Evolutionary conservation across 192 early-diverging fungal species (phyloP).

Genomic region (Linnemannia exigua): DNA sequence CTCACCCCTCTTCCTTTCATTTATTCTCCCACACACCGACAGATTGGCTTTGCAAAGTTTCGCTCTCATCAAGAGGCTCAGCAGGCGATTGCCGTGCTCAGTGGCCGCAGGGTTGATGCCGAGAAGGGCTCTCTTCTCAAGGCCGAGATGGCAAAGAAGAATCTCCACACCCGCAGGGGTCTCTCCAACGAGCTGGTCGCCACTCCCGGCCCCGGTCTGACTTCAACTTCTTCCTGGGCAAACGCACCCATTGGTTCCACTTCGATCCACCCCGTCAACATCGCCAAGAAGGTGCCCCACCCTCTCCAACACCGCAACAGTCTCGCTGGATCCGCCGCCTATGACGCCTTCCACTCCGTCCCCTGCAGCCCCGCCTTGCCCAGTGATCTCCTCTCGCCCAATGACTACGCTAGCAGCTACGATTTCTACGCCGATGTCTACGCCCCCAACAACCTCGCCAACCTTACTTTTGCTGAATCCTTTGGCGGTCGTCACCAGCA

Average conservation of each 20-base stretch:
- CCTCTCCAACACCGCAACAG: conserved; percentile 57
- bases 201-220: conserved; percentile 28
- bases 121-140: conserved; percentile 91
- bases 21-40: conserved; percentile 52
- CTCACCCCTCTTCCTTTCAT: not conserved
- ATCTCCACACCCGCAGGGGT: conserved; percentile 93
- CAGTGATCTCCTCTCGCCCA: conserved; percentile 69
- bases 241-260: conserved; percentile 51
- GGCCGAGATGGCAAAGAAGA: conserved; percentile 99
- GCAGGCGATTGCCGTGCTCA: conserved; percentile 91
- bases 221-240: not conserved
- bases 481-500: conserved; percentile 48
- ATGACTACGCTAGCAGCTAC: conserved; percentile 63
- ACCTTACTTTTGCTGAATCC: conserved; percentile 60
- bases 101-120: conserved; percentile 92
- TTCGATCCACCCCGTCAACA: conserved; percentile 52
- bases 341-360: conserved; percentile 59
- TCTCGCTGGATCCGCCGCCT: conserved; percentile 51
- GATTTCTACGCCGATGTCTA: conserved; percentile 67
- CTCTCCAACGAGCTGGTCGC: conserved; percentile 65
- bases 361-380: conserved; percentile 64
- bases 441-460: conserved; percentile 57
- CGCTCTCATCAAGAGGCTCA: conserved; percentile 91
- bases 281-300: conserved; percentile 37
- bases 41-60: conserved; percentile 99